phyloP scores from a whole-genome alignment of 2,329 filamentous ascomycete genomes.

The Daldinia sp. region DNA sequence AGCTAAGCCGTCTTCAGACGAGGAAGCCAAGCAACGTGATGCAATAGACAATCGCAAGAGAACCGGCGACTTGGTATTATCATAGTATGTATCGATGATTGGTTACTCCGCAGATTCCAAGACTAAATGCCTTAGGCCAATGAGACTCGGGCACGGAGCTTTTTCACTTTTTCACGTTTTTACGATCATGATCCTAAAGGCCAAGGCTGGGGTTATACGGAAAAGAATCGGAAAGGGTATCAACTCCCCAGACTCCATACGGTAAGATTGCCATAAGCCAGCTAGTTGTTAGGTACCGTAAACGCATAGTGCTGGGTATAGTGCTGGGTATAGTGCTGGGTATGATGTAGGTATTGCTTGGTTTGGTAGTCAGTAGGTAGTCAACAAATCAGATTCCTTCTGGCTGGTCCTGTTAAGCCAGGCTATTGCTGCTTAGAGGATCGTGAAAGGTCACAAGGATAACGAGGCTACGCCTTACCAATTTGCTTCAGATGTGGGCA shows the following conservation, averaged over 20 bases:
- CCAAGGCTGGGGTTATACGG: constrained; percentile 36
- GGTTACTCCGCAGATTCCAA: constrained; percentile 41
- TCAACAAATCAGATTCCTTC: constrained; percentile 27
- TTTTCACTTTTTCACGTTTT: too few relatives aligned
- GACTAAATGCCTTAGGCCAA: constrained; percentile 30
- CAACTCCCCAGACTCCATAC: constrained; percentile 28
- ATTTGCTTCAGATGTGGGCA: constrained; percentile 32
- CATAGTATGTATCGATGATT: constrained; percentile 34
- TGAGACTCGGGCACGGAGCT: constrained; percentile 34
- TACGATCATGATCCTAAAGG: constrained; percentile 33
- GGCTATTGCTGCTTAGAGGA: constrained; percentile 16
- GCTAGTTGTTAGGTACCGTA: constrained; percentile 4
- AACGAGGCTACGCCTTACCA: constrained; percentile 35
- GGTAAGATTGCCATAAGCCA: constrained; percentile 17
- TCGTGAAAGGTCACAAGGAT: constrained; percentile 37
- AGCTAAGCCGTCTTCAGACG: constrained; percentile 34
- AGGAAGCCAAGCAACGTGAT: constrained; percentile 25
- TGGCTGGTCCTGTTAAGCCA: constrained; percentile 8
- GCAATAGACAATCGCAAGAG: constrained; percentile 30
- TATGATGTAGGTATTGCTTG: constrained; percentile 21
- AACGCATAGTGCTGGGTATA: constrained; percentile 3
- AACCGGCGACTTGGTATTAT: constrained; percentile 33
- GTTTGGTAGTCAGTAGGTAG: constrained; percentile 1
- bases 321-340: constrained; percentile 8
- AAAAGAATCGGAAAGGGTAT: constrained; percentile 35